phyloP scores from a whole-genome alignment of 2,329 filamentous ascomycete genomes.

The Hypoxylon sp. region DNA sequence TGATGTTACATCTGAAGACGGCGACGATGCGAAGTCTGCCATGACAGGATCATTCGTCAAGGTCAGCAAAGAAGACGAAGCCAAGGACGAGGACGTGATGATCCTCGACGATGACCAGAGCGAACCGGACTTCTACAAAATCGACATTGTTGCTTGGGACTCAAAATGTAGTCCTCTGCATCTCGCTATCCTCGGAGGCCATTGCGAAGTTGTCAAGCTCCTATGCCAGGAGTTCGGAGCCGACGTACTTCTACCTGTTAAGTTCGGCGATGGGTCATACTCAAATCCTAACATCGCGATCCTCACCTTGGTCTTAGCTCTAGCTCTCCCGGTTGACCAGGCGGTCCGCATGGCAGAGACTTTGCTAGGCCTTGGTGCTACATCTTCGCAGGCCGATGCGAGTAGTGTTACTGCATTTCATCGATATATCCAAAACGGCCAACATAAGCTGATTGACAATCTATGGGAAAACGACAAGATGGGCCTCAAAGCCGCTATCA shows the following conservation, averaged over 20 bases:
- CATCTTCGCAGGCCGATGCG: slow-evolving; percentile 77
- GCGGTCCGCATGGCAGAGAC: slow-evolving; percentile 73
- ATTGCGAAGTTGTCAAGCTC: slow-evolving; percentile 74
- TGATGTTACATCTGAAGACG: slow-evolving; percentile 63
- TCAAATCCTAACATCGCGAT: slow-evolving; percentile 69
- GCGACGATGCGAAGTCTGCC: slow-evolving; percentile 62
- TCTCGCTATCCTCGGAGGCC: slow-evolving; percentile 79
- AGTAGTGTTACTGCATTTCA: slow-evolving; percentile 74
- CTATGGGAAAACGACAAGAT: slow-evolving; percentile 69
- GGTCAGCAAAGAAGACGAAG: slow-evolving; percentile 61
- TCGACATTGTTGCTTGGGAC: slow-evolving; percentile 86
- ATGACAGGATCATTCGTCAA: slow-evolving; percentile 82
- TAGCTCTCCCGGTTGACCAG: slow-evolving; percentile 71
- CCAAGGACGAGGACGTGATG: slow-evolving; percentile 55
- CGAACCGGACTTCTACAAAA: slow-evolving; percentile 82
- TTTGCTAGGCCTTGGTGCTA: slow-evolving; percentile 77
- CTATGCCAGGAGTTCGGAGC: slow-evolving; percentile 81
- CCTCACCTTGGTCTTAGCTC: slow-evolving; percentile 75
- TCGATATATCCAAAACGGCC: slow-evolving; percentile 67
- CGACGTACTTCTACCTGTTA: slow-evolving; percentile 80
- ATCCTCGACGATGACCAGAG: slow-evolving; percentile 67
- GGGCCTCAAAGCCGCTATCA: slow-evolving; percentile 72
- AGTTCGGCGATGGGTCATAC: slow-evolving; percentile 64
- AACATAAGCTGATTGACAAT: slow-evolving; percentile 60
- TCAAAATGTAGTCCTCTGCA: slow-evolving; percentile 79